Conservation (phyloP, 1,284 basidiomycete genomes). For the Cryptococcus neoformans region DNA sequence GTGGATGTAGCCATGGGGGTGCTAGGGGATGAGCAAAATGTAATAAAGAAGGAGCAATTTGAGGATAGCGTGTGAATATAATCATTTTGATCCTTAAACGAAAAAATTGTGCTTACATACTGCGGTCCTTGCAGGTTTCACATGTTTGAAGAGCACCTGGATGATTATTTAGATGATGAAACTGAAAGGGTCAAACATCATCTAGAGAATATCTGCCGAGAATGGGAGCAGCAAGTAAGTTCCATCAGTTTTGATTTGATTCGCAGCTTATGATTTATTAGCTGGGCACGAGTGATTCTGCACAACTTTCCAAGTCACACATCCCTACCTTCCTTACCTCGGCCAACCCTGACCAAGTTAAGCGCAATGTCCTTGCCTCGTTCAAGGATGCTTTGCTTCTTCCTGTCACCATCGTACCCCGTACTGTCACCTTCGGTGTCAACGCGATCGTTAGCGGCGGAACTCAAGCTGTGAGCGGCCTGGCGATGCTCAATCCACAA, state of each 20-base stretch:
- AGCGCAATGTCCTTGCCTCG: slow-evolving; percentile 85
- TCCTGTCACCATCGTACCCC: slow-evolving; percentile 93
- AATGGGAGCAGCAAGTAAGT: slow-evolving; percentile 61
- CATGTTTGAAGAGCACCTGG: slow-evolving; percentile 95
- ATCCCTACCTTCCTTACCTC: slow-evolving; percentile 68
- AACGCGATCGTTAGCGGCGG: slow-evolving; percentile 63
- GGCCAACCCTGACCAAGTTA: slow-evolving; percentile 85
- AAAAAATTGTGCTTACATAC: neutral
- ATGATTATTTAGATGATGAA: slow-evolving; percentile 94
- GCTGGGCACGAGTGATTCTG: slow-evolving; percentile 10
- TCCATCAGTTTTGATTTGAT: neutral
- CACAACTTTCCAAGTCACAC: slow-evolving; percentile 8
- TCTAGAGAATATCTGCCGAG: slow-evolving; percentile 70
- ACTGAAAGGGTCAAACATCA: slow-evolving; percentile 72
- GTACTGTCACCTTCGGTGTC: slow-evolving; percentile 68
- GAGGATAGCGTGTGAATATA: slow-evolving; percentile 74
- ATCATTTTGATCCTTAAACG: neutral
- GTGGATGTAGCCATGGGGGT: slow-evolving; percentile 67
- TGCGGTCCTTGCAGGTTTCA: slow-evolving; percentile 58
- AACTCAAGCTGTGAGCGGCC: slow-evolving; percentile 74
- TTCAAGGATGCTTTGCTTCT: slow-evolving; percentile 87
- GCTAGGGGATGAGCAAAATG: slow-evolving; percentile 30
- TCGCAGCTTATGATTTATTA: neutral
- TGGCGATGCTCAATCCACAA: slow-evolving; percentile 81
- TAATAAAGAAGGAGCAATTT: slow-evolving; percentile 54